Conservation (phyloP, 768 basidiomycete species). For the Erythrobasidium yunnanense region DNA sequence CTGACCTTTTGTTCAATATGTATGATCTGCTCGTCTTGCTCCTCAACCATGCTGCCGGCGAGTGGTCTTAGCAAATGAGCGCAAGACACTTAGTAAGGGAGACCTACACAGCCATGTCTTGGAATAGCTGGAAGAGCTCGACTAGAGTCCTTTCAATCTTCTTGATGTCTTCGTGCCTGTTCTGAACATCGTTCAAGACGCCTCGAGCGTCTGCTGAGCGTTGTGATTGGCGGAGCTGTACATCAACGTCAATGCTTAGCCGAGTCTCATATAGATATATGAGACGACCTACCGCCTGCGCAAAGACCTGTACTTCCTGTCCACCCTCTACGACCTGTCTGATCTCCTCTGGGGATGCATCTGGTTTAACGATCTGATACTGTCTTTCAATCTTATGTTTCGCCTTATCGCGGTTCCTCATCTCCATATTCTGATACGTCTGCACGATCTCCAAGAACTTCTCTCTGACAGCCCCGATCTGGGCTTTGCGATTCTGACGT, state of each 20-base stretch:
- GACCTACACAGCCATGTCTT: slow-evolving; percentile 49
- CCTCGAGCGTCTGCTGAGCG: slow-evolving; percentile 69
- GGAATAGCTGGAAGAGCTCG: slow-evolving; percentile 73
- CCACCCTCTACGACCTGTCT: slow-evolving; percentile 59
- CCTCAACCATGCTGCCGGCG: slow-evolving; percentile 41
- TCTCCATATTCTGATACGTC: slow-evolving; percentile 65
- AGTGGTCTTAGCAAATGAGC: neutral
- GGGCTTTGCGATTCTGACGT: slow-evolving; percentile 36
- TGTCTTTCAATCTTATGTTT: slow-evolving; percentile 62
- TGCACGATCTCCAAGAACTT: slow-evolving; percentile 63
- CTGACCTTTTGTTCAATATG: slow-evolving; percentile 51
- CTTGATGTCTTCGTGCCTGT: slow-evolving; percentile 69
- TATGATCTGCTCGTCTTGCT: slow-evolving; percentile 64
- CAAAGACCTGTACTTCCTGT: slow-evolving; percentile 60
- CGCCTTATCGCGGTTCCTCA: slow-evolving; percentile 55
- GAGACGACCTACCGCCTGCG: slow-evolving; percentile 44
- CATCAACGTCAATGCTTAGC: neutral
- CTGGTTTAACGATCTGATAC: slow-evolving; percentile 52
- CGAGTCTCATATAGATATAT: neutral
- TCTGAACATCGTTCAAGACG: slow-evolving; percentile 75
- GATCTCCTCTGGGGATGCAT: slow-evolving; percentile 72
- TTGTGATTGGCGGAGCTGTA: slow-evolving; percentile 59
- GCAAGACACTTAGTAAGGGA: neutral
- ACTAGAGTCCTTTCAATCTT: slow-evolving; percentile 71
- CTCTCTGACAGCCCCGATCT: slow-evolving; percentile 44